Percentiles rank a stretch among this genome's conserved stretches.
phyloP scores from a whole-genome alignment of 176 grass and related monocot species.

The Puccinellia tenuiflora region DNA sequence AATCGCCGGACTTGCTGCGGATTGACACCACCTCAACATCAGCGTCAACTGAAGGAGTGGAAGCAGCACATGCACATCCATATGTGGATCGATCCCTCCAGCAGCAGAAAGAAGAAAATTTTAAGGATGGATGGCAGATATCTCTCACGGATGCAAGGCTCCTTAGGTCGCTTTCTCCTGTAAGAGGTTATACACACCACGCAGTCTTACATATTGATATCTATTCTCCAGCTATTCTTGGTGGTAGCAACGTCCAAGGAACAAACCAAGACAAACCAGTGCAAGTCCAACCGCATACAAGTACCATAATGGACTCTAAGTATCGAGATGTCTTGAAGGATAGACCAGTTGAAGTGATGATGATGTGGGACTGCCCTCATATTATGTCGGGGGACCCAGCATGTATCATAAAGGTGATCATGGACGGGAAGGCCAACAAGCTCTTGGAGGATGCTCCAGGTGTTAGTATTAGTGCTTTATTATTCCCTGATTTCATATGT shows the following conservation, averaged over 20 bases:
- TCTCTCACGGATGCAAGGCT: background rate
- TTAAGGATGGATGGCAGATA: background rate
- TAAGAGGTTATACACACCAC: rapidly evolving
- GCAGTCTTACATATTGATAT: background rate
- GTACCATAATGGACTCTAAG: background rate
- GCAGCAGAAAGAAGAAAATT: background rate
- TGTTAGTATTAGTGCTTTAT: background rate
- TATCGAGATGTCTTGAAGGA: background rate
- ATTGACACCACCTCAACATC: background rate
- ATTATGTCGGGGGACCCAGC: rapidly evolving
- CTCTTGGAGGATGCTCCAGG: background rate
- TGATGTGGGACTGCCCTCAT: background rate
- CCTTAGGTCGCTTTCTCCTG: background rate
- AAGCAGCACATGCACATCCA: background rate
- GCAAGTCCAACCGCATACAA: background rate
- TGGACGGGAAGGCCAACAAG: background rate
- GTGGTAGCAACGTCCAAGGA: background rate
- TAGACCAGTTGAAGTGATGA: background rate
- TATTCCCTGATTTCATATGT: background rate
- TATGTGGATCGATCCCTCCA: background rate
- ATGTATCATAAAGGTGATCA: background rate
- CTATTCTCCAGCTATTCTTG: background rate
- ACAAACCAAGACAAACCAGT: no score
- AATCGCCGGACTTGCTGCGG: background rate
- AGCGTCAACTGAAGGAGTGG: no score